Evolutionary conservation across 257 asterid genomes (phyloP).

Genomic region (Anisodus acutangulus): DNA sequence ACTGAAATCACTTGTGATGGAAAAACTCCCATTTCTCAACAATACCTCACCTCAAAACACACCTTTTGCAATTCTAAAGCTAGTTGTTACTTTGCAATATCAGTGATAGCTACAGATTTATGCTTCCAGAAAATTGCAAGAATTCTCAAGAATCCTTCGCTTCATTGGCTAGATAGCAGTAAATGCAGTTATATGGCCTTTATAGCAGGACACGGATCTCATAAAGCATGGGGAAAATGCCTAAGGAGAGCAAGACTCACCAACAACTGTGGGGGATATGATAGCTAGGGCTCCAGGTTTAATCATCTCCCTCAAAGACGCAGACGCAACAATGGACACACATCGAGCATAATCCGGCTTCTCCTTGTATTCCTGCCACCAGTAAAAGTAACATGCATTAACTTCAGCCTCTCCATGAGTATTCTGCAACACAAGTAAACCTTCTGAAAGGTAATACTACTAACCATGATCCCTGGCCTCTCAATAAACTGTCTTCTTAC

Average conservation of each 20-base stretch:
- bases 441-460: slow-evolving; percentile 39
- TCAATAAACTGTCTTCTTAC: slow-evolving; percentile 97
- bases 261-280: slow-evolving; percentile 84
- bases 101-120: not conserved
- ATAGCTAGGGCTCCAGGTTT: slow-evolving; percentile 99
- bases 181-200: not conserved
- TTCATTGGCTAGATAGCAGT: not conserved
- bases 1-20: not conserved
- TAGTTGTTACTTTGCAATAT: slow-evolving; percentile 24
- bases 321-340: slow-evolving; percentile 97
- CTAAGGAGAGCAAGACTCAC: slow-evolving; percentile 42
- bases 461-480: slow-evolving; percentile 99
- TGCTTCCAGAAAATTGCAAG: not conserved
- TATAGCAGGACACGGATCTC: not conserved
- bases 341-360: slow-evolving; percentile 97
- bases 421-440: slow-evolving; percentile 24
- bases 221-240: not conserved
- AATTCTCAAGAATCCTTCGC: not conserved
- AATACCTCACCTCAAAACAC: slow-evolving; percentile 19
- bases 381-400: slow-evolving; percentile 22
- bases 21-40: not conserved
- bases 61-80: slow-evolving; percentile 16
- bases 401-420: not conserved
- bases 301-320: slow-evolving; percentile 97
- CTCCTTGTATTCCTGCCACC: slow-evolving; percentile 87